Evolutionary conservation across 441 rosid species (phyloP), one percentile per base, ranked within the genome.

Genomic region (Gossypium gossypioides): DNA sequence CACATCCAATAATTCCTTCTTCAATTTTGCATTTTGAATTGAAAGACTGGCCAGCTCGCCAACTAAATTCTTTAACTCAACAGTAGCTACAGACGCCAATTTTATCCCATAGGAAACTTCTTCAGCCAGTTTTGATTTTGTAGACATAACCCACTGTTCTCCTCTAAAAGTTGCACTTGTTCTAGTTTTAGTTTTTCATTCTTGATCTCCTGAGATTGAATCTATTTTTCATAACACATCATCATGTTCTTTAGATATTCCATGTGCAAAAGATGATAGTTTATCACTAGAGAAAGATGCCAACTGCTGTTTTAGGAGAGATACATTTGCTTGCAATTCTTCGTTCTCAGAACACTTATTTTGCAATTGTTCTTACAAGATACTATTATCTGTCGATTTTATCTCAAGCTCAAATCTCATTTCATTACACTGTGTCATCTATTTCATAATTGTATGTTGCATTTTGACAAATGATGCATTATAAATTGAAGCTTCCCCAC

Each of bases 11-110:
- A 32, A 5, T 32, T 5, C 7, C 37, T 32, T 32, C 1, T 32
- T 32, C 37, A 32, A 32, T 91, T 91, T 95, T 57, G 88, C 85
- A 57, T 89, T 92, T 77, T 89, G 97, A 73, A 88, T 77, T 3
- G 97, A 91, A 51, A 91, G 87, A 74, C 85, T 92, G 68, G 98
- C 92, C 67, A 95, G 93, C 84, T 92, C 97, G 62, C 87, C 86
- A 48, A 98, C 98, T 77, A 95, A 84, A 75, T 92, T 95, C 78
- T 95, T 95, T 66, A 95, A 84, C 85, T 92, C 99, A 77, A 95
- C 89, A 16, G 99, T 98, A 46, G 99, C 99, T 91, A 32, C 1
- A 6, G 37, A 32, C 0, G 6, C 8, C 37, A 32, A 6, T 32
- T 6, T 7, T 32, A 5, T 92, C 0, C 92, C 96, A 66, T 95